Evolutionary conservation across 768 basidiomycete species (phyloP).

Genomic region (Mycena olivaceomarginata): DNA sequence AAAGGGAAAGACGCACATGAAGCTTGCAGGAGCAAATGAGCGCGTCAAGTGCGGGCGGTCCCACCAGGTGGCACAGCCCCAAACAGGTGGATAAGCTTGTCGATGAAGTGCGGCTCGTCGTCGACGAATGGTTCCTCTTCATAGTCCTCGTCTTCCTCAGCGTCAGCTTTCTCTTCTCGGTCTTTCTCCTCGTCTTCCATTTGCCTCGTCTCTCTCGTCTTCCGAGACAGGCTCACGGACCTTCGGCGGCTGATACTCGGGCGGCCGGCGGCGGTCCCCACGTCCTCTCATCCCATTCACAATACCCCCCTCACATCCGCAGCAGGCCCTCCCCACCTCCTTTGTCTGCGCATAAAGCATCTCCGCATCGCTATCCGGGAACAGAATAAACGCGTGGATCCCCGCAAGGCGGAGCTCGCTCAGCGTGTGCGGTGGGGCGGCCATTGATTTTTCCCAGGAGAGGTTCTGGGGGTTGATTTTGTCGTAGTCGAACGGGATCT

Average conservation of each 20-base stretch:
- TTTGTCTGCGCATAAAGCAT: slow-evolving; percentile 5
- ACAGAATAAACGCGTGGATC: neutral
- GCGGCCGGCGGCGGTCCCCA: slow-evolving; percentile 2
- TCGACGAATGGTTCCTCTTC: neutral
- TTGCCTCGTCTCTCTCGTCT: neutral
- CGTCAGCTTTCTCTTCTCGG: neutral
- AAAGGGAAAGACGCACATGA: too few relatives aligned
- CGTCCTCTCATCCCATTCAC: neutral
- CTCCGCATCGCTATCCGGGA: neutral
- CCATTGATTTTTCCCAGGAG: too few relatives aligned
- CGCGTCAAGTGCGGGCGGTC: neutral
- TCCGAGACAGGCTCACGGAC: neutral
- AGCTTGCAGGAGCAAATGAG: too few relatives aligned
- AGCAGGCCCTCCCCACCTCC: slow-evolving; percentile 22
- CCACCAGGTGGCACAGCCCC: slow-evolving; percentile 8
- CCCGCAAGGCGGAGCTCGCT: slow-evolving; percentile 16
- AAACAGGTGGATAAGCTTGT: neutral
- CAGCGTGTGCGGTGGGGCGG: slow-evolving; percentile 6
- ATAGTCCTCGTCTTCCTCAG: neutral
- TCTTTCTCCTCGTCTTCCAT: neutral
- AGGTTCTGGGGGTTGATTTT: neutral
- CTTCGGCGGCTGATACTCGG: slow-evolving; percentile 17
- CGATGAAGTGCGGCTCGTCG: too few relatives aligned
- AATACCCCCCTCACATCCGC: slow-evolving; percentile 17
- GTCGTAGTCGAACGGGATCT: neutral